Evolutionary conservation across 2,329 filamentous ascomycete species (phyloP), one percentile per base, ranked within the genome.

Genomic region (Phialocephala sp.): DNA sequence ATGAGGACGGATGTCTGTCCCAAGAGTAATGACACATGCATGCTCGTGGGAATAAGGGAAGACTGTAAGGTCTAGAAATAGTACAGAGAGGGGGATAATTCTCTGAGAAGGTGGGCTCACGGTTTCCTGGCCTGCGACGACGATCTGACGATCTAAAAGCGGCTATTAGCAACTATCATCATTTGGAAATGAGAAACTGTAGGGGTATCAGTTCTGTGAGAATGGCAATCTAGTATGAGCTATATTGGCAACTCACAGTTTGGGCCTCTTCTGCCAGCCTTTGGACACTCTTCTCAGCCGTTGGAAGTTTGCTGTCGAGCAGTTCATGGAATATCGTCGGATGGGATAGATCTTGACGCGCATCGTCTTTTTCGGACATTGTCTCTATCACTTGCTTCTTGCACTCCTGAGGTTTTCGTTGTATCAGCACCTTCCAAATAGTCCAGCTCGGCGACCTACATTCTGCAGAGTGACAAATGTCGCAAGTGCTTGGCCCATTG

Each of bases 261-360:
- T 57, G 55, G 22, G 55, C 55, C 11, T 57, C 55, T 36, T 57
- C 55, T 14, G 55, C 55, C 14, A 57, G 55, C n/a, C 55, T 24
- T n/a, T 39, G 9, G 9, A 41, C 55, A 9, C 32, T 39, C 35
- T 57, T 57, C 36, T 57, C 55, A 5, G 2, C 15, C 14, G 32
- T 2, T 3, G 55, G 55, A 22, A 57, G 55, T 41, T 57, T 57
- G 18, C 55, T 57, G 9, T 39, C 22, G 1, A 57, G 24, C 55
- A 57, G 20, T 22, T 39, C 55, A 8, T 57, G 55, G 27, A 57
- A 57, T 20, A 57, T 57, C 35, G 55, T 57, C 8, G 55, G 55
- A 57, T 57, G 55, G 8, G 32, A 39, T 18, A 57, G 14, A 41
- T 41, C 20, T 39, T 37, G 15, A 15, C 11, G n/a, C 36, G 37